A percentile compares a stretch with the other conserved stretches of the same genome.
Evolutionary conservation across 352 stramenopile species (phyloP).

Genomic region (Phytophthora syringae): DNA sequence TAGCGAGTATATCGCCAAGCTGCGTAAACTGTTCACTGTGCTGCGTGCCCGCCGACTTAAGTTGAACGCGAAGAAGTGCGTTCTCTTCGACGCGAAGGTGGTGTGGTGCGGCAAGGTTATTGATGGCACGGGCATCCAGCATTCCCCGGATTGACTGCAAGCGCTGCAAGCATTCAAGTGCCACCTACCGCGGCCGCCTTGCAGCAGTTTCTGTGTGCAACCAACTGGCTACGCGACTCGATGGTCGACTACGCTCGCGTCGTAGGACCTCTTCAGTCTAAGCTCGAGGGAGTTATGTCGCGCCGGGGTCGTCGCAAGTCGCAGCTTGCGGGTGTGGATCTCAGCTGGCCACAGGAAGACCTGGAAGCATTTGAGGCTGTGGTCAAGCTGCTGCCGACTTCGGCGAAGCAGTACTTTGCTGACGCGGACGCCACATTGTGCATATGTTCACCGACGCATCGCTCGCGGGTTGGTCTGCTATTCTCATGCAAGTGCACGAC

Average conservation of each 20-base stretch:
- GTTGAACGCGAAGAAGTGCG: background rate
- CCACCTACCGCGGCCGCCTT: constrained; percentile 8
- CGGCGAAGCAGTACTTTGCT: background rate
- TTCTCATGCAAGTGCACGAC: background rate
- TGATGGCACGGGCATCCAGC: background rate
- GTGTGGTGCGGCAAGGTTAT: background rate
- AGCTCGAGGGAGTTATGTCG: background rate
- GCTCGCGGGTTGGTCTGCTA: constrained; percentile 1
- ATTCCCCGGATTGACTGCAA: background rate
- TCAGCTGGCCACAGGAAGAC: too few species aligned
- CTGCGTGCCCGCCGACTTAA: background rate
- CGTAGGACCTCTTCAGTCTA: too few species aligned
- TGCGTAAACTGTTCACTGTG: background rate
- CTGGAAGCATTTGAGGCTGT: too few species aligned
- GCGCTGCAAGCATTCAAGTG: background rate
- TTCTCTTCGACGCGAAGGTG: background rate
- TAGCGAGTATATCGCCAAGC: background rate
- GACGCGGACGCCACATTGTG: background rate
- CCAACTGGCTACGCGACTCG: constrained; percentile 14
- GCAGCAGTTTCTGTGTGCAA: constrained; percentile 16
- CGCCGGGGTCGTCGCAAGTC: background rate
- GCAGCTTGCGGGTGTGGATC: background rate
- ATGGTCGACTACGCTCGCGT: constrained; percentile 11
- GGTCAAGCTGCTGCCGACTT: too few species aligned
- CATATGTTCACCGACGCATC: constrained; percentile 4